Evolutionary conservation across 495 filamentous ascomycete genomes (phyloP), one percentile per base, ranked within the genome.

Genomic region (Xylaria telfairii): DNA sequence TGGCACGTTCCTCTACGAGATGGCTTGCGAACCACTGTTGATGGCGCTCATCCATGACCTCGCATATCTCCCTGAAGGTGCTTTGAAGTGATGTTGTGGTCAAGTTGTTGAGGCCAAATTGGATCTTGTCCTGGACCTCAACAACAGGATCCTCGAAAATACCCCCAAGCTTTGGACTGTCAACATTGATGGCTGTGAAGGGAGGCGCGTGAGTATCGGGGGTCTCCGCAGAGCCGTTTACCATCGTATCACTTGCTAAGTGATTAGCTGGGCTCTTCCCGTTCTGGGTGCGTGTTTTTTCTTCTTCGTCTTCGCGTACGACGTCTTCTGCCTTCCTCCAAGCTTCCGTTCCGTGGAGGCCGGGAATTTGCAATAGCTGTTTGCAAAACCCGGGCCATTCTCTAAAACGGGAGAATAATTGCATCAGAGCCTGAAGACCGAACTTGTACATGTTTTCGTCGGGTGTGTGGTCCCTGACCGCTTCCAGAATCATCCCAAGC

Each of bases 371-470:
- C 26, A 95, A 81, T 10, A 99, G 86, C 41, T 92, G 86, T 57
- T 90, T 88, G 78, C 95, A 97, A 77, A 97, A 96, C 5, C 90
- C 92, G 8, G 92, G 91, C 96, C 96, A 98, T 74, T 98, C 96
- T 5, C 86, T 85, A n/a, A 99, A 87, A 53, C 94, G 90, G 39
- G 87, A 83, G 54, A 91, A 89, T 63, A 97, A 87, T 76, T 98
- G 93, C 68, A 97, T 89, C 41, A 99, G 90, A 9, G 96, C 96
- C 77, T 98, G 95, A n/a, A 98, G 87, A 1, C 96, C 96, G 77
- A 99, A 99, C 73, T 97, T 97, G 83, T 94, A 98, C 96, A 99
- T 98, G 0, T 92, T 89, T 61, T 93, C 88, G 19, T 95, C 91
- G 12, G 92, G 87, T 6, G 86, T 84, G 73, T 94, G 91, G 70